Conservation (phyloP, 2,329 filamentous ascomycete species). For the Aspergillus carbonarius region DNA sequence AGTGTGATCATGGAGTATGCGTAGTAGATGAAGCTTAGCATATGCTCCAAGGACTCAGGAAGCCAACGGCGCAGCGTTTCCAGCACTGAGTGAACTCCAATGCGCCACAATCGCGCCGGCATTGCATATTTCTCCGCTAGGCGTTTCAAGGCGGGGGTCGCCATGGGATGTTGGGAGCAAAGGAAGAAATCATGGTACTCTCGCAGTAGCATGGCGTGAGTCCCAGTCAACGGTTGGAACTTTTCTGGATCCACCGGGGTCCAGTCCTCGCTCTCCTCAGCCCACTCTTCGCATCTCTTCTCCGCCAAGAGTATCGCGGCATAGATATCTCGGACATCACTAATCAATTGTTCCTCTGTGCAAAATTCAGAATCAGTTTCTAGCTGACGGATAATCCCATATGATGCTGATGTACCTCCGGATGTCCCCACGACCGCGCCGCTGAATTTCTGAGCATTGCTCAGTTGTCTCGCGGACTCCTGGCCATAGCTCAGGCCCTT, state of each 20-base stretch:
- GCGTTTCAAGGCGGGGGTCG: constrained; percentile 63
- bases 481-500: constrained; percentile 17
- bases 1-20: constrained; percentile 89
- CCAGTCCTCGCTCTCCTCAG: constrained; percentile 58
- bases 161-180: constrained; percentile 80
- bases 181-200: constrained; percentile 87
- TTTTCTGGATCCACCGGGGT: constrained; percentile 63
- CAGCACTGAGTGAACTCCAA: constrained; percentile 83
- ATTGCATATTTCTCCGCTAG: constrained; percentile 82
- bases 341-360: constrained; percentile 73
- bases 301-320: constrained; percentile 83
- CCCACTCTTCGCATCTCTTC: constrained; percentile 80
- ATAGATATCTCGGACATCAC: constrained; percentile 67
- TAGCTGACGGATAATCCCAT: constrained; percentile 54
- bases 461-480: constrained; percentile 16
- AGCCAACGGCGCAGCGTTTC: constrained; percentile 73
- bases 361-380: constrained; percentile 67
- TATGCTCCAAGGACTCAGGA: constrained; percentile 77
- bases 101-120: constrained; percentile 91
- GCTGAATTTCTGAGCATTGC: constrained; percentile 17
- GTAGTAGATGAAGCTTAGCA: constrained; percentile 86
- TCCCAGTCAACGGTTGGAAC: constrained; percentile 78
- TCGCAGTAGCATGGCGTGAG: constrained; percentile 77
- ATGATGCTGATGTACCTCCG: constrained; percentile 26
- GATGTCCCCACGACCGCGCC: constrained; percentile 20